Base-by-base conservation (phyloP, 2,329 filamentous ascomycete species). In the Aspergillus ibericus region DNA sequence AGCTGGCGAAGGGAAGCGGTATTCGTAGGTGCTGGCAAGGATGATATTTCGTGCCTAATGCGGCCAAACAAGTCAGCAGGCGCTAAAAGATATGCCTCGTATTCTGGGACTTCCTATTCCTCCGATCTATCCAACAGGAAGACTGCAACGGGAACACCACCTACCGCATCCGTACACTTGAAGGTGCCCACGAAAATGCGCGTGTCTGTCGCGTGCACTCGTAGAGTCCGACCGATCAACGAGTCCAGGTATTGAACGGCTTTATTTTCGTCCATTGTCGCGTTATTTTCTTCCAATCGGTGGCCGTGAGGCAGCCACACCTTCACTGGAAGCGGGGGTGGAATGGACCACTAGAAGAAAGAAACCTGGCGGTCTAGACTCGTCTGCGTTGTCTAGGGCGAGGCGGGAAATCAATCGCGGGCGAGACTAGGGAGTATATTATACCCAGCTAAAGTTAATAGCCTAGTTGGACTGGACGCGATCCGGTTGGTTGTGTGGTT, bases 101-200 rank as follows among this genome's bases (percentile, higher is more conserved):
- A 47, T 55, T 49, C 53, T 34, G 59, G 59, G 38, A 38, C 46
- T 61, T 42, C 29, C 25, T 35, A 34, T 20, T 27, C 48, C 18
- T 40, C 47, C 48, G 49, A 53, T 35, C 53, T 29, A 48, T 34
- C 29, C 46, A 52, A 59, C 56, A 36, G 29, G 16, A 18, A 18
- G 16, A 32, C n/a, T 25, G 34, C 58, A 44, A 47, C 47, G 54
- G 54, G 27, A 35, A 50, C 38, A 52, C 40, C 50, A 81, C 84
- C 52, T 78, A 96, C 92, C 59, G 89, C 87, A 80, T 99, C 95
- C 29, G 93, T 97, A 80, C 95, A 99, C 77, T 96, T 97, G 78
- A 99, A 90, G 63, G 87, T 83, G 18, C 95, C 95, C 56, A 92
- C 86, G 75, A 98, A 99, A 74, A 96, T 87, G 60, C 95, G 90